These are phyloP conservation scores for Talaromyces sp. DNA, from an alignment of 2,329 filamentous ascomycete species.

Conservation along the genomic window DNA sequence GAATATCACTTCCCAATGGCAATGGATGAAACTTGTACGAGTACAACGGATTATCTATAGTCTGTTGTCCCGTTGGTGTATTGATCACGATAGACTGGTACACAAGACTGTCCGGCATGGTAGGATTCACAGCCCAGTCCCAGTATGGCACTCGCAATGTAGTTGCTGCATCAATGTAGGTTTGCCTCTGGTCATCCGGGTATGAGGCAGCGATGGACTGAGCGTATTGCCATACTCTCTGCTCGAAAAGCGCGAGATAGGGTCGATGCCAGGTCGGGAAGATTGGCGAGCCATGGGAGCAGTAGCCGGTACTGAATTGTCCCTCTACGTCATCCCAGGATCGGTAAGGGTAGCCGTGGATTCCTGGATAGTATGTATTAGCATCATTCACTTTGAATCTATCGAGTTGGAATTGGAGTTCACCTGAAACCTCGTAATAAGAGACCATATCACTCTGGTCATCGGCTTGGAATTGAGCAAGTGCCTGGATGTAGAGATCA, in stretches of 20 bases:
- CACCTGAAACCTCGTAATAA: constrained; percentile 76
- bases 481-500: constrained; percentile 73
- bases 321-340: constrained; percentile 55
- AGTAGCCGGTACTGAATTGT: constrained; percentile 64
- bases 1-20: constrained; percentile 18
- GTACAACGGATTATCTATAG: constrained; percentile 47
- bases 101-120: constrained; percentile 37
- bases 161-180: constrained; percentile 46
- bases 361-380: constrained; percentile 50
- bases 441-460: constrained; percentile 64
- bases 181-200: constrained; percentile 46
- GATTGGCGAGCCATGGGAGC: constrained; percentile 69
- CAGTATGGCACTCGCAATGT: constrained; percentile 49
- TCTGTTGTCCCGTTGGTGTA: constrained; percentile 38
- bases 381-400: not conserved
- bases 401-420: too few relatives aligned
- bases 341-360: constrained; percentile 71
- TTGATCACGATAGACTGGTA: constrained; percentile 42
- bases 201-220: constrained; percentile 39
- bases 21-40: constrained; percentile 38
- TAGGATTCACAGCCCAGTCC: constrained; percentile 46
- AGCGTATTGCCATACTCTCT: constrained; percentile 39
- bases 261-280: constrained; percentile 83
- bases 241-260: constrained; percentile 64
- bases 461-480: constrained; percentile 68